phyloP scores from a whole-genome alignment of 1,284 basidiomycete species.

The Melampsora americana region DNA sequence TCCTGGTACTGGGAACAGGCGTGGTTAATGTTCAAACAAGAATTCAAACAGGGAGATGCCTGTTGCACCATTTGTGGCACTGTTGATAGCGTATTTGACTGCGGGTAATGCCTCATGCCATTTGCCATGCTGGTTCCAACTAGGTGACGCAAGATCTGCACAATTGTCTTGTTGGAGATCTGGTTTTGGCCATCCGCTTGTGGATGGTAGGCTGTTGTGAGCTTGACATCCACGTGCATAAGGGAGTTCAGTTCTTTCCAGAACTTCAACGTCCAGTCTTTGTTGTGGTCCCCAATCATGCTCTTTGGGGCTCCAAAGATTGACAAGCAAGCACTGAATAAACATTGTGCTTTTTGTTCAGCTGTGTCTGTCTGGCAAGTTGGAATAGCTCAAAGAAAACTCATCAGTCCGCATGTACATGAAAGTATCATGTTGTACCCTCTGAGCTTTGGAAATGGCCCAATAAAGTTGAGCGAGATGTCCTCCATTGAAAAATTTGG shows the following conservation, averaged over 20 bases:
- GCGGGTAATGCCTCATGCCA: slow-evolving; percentile 41
- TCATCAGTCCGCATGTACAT: no score
- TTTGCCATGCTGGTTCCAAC: slow-evolving; percentile 34
- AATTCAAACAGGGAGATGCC: slow-evolving; percentile 45
- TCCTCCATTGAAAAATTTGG: background rate
- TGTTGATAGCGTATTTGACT: slow-evolving; percentile 45
- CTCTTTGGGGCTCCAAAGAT: background rate
- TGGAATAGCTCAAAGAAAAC: no score
- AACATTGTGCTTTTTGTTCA: background rate
- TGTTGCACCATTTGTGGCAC: slow-evolving; percentile 45
- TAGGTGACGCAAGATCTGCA: background rate
- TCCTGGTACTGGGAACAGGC: slow-evolving; percentile 23
- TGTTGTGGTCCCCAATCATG: background rate
- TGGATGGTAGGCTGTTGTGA: slow-evolving; percentile 53
- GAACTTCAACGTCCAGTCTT: background rate
- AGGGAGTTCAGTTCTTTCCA: slow-evolving; percentile 46
- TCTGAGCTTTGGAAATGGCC: background rate
- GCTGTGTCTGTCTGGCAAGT: background rate
- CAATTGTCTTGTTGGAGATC: no score
- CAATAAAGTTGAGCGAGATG: slow-evolving; percentile 5
- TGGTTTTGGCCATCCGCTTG: slow-evolving; percentile 48
- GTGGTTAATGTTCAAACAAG: slow-evolving; percentile 47
- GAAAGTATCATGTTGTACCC: no score
- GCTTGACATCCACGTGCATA: slow-evolving; percentile 52
- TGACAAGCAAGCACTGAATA: background rate